These are phyloP conservation scores for Pleurotus ostreatus DNA, from an alignment of 768 basidiomycete species.

Conservation along the genomic window DNA sequence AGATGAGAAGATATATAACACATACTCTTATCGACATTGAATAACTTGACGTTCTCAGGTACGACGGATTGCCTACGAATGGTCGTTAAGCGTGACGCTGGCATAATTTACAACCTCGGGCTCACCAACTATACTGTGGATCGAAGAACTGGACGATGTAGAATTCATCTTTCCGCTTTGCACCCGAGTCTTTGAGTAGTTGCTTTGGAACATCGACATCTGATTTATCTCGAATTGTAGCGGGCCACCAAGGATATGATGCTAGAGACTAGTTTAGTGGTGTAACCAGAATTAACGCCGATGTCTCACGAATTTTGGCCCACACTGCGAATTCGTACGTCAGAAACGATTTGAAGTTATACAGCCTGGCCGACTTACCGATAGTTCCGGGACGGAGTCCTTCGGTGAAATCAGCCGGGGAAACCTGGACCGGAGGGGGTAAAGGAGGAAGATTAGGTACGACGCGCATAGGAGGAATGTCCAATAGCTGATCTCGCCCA, in stretches of 20 bases:
- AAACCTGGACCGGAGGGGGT: background rate
- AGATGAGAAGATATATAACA: background rate
- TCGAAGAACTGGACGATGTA: slow-evolving; percentile 74
- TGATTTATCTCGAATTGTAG: slow-evolving; percentile 64
- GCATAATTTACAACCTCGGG: background rate
- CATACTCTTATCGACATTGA: slow-evolving; percentile 72
- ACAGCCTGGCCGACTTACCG: slow-evolving; percentile 36
- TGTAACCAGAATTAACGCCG: background rate
- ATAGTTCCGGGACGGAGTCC: slow-evolving; percentile 4
- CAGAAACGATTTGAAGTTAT: background rate
- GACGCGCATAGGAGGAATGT: background rate
- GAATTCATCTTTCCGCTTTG: slow-evolving; percentile 30
- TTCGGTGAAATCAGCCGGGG: background rate
- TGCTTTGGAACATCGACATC: slow-evolving; percentile 52
- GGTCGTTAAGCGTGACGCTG: slow-evolving; percentile 4
- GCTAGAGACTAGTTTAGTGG: slow-evolving; percentile 32
- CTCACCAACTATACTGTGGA: slow-evolving; percentile 58
- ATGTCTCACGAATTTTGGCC: slow-evolving; percentile 67
- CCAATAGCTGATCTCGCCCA: background rate
- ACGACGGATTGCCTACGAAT: slow-evolving; percentile 58
- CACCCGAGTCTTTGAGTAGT: slow-evolving; percentile 27
- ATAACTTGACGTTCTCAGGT: slow-evolving; percentile 48
- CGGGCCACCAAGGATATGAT: slow-evolving; percentile 87
- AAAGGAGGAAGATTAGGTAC: background rate
- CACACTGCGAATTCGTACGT: slow-evolving; percentile 51